Percentiles rank a stretch among this genome's conserved stretches.
Evolutionary conservation across 169 alveolate species (phyloP).

Genomic region (Eimeria zaria): DNA sequence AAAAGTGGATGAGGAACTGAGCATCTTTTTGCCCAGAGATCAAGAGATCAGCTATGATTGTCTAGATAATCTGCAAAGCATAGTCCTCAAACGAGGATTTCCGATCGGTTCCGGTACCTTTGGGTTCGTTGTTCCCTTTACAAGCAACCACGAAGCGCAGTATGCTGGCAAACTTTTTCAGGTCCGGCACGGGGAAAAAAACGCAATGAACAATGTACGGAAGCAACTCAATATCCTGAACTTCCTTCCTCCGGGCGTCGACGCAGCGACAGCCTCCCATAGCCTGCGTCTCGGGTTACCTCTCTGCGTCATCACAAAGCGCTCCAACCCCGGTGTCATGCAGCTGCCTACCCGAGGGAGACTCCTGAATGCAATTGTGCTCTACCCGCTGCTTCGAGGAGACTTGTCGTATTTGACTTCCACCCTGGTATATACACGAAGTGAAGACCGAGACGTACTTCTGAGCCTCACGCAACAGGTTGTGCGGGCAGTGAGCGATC

Average conservation of each 20-base stretch:
- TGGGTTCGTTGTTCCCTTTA: slow-evolving; percentile 7
- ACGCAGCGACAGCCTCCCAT: slow-evolving; percentile 28
- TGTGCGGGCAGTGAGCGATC: slow-evolving; percentile 10
- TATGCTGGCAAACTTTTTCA: slow-evolving; percentile 36
- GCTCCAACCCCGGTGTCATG: not conserved
- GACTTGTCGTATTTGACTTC: slow-evolving; percentile 10
- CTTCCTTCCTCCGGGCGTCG: not conserved
- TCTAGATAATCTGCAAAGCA: not conserved
- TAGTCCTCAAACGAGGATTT: slow-evolving; percentile 11
- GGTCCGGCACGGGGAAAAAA: not conserved
- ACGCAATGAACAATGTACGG: not conserved
- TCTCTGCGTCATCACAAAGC: not conserved
- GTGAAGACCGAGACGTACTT: not conserved
- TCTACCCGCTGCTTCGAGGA: slow-evolving; percentile 4
- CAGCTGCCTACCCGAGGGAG: not conserved
- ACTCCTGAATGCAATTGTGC: slow-evolving; percentile 1
- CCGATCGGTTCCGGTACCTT: slow-evolving; percentile 10
- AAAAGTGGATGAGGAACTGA: not conserved
- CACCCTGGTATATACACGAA: not conserved
- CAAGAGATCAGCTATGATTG: not conserved
- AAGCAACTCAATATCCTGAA: not conserved
- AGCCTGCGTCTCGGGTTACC: slow-evolving; percentile 3
- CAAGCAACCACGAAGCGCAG: not conserved
- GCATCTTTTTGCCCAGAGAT: not conserved
- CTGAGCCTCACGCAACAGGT: slow-evolving; percentile 55